A percentile compares a stretch with the other conserved stretches of the same genome.
Evolutionary conservation across 1,284 basidiomycete genomes (phyloP).

Genomic region (Flammula alnicola): DNA sequence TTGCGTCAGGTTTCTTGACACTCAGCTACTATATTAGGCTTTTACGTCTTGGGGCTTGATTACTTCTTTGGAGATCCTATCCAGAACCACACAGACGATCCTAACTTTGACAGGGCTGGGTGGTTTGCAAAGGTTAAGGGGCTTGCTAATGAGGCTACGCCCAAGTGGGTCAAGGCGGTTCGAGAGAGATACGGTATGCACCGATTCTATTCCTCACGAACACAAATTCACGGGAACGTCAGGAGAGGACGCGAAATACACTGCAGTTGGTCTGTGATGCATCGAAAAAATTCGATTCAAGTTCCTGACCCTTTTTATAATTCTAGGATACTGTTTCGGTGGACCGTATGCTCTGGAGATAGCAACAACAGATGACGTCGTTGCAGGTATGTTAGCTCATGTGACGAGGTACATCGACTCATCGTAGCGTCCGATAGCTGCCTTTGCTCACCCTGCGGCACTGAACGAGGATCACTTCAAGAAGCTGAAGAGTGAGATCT

Average conservation of each 20-base stretch:
- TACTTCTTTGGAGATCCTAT: slow-evolving; percentile 62
- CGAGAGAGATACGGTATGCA: slow-evolving; percentile 44
- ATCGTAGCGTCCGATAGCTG: slow-evolving; percentile 36
- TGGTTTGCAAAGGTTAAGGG: slow-evolving; percentile 45
- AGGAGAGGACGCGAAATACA: slow-evolving; percentile 37
- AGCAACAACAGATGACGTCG: slow-evolving; percentile 46
- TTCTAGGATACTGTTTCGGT: slow-evolving; percentile 61
- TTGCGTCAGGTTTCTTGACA: neutral
- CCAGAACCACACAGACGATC: slow-evolving; percentile 37
- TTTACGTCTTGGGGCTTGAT: slow-evolving; percentile 55
- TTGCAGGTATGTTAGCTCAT: slow-evolving; percentile 43
- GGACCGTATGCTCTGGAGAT: slow-evolving; percentile 54
- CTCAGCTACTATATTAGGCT: slow-evolving; percentile 50
- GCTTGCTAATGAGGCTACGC: slow-evolving; percentile 41
- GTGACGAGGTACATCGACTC: neutral
- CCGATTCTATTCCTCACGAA: too few species aligned
- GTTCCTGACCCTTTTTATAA: too few species aligned
- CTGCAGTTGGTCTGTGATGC: slow-evolving; percentile 31
- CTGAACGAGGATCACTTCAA: slow-evolving; percentile 52
- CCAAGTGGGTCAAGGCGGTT: slow-evolving; percentile 55
- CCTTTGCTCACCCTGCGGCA: slow-evolving; percentile 59
- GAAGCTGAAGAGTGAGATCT: slow-evolving; percentile 52
- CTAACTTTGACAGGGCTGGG: slow-evolving; percentile 42
- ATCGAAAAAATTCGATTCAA: neutral
- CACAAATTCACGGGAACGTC: too few species aligned